These are phyloP conservation scores for Pythium angustatum DNA, from an alignment of 352 stramenopile genomes.

Conservation along the genomic window DNA sequence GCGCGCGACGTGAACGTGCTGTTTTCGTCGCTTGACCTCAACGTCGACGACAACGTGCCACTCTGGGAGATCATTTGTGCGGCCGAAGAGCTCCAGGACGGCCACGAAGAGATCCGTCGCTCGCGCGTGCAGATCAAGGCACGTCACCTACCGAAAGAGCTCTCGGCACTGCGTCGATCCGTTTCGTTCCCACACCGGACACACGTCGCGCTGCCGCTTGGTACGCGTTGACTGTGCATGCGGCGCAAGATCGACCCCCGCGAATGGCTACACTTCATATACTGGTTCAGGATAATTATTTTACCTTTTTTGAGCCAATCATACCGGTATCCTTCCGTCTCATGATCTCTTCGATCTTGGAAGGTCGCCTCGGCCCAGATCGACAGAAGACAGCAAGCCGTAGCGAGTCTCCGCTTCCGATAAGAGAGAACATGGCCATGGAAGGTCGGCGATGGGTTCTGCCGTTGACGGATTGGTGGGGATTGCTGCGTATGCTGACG, in stretches of 20 bases:
- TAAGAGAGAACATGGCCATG: conserved; percentile 7
- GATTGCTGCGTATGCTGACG: background rate
- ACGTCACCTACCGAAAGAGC: conserved; percentile 39
- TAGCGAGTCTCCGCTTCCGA: background rate
- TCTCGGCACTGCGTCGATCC: conserved; percentile 37
- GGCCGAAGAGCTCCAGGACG: conserved; percentile 47
- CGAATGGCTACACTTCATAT: conserved; percentile 12
- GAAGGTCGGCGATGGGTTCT: background rate
- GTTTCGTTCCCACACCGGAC: conserved; percentile 24
- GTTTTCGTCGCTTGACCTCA: conserved; percentile 58
- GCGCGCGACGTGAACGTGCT: conserved; percentile 57
- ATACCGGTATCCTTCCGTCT: background rate
- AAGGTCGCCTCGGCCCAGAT: conserved; percentile 8
- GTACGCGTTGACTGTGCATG: background rate
- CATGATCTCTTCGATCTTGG: conserved; percentile 21
- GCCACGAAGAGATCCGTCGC: conserved; percentile 45
- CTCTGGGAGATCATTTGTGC: conserved; percentile 52
- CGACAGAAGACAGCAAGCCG: background rate
- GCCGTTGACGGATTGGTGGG: too few species aligned
- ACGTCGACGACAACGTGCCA: conserved; percentile 47
- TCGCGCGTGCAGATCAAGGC: conserved; percentile 48
- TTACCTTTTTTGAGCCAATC: conserved; percentile 13
- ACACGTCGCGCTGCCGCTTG: conserved; percentile 22
- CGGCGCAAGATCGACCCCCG: background rate
- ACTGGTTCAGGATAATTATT: background rate